These are phyloP conservation scores for Aspergillus sp. DNA, from an alignment of 2,329 filamentous ascomycete species.

Conservation along the genomic window DNA sequence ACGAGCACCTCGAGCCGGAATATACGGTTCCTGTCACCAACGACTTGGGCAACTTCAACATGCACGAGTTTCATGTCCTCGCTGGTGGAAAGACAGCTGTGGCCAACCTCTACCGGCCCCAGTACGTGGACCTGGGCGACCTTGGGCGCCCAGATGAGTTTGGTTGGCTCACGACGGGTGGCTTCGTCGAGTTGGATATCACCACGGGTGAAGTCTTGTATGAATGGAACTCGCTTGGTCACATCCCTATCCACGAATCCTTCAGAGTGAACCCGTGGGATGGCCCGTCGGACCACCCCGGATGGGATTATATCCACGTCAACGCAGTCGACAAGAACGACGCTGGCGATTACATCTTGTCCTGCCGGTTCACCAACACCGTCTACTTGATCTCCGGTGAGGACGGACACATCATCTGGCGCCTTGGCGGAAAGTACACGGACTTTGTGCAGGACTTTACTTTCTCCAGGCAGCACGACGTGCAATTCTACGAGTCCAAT, in stretches of 20 bases:
- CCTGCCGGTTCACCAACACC: constrained; percentile 32
- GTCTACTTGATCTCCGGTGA: constrained; percentile 36
- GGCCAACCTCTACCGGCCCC: constrained; percentile 20
- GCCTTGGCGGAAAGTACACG: constrained; percentile 29
- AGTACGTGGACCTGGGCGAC: constrained; percentile 20
- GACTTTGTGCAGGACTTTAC: constrained; percentile 29
- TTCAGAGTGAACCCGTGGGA: constrained; percentile 17
- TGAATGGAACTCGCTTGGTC: constrained; percentile 32
- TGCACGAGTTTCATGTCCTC: constrained; percentile 39
- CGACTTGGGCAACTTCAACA: constrained; percentile 29
- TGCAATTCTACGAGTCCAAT: constrained; percentile 26
- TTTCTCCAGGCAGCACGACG: constrained; percentile 36
- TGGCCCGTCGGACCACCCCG: constrained; percentile 9
- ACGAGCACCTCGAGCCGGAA: constrained; percentile 42
- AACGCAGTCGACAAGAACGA: constrained; percentile 38
- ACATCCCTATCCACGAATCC: constrained; percentile 29
- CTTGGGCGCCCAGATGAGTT: constrained; percentile 27
- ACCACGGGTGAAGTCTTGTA: constrained; percentile 29
- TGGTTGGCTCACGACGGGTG: constrained; percentile 28
- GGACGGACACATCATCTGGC: constrained; percentile 35
- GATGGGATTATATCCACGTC: constrained; percentile 34
- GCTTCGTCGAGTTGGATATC: constrained; percentile 34
- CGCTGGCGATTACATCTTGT: constrained; percentile 37
- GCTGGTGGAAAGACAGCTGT: constrained; percentile 31
- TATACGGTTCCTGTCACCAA: constrained; percentile 31